Base-by-base conservation (phyloP, 2,329 filamentous ascomycete species). In the Fonsecaea pugnacius region DNA sequence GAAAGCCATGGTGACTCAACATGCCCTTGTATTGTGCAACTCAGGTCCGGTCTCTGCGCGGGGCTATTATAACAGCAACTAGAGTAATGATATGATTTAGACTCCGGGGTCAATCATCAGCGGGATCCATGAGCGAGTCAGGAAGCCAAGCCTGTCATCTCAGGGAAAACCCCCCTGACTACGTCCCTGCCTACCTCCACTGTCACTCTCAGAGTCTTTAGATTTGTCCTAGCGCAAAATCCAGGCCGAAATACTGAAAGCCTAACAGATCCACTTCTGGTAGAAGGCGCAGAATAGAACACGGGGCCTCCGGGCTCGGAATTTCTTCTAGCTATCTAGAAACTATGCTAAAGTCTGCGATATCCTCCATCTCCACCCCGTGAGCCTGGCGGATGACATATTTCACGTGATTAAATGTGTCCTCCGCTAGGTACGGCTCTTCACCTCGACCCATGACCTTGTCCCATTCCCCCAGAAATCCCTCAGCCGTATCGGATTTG, bases 321-420 rank as follows among this genome's bases (percentile, higher is more conserved):
- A 48, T 6, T 12, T n/a, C 14, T 40, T 1, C 16, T 40, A 1
- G 1, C 14, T 16, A 40, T 40, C 36, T n/a, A 40, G 36, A 16
- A 16, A 40, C 36, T 3, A 40, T 40, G 46, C 60, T 46, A 58
- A 65, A 65, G 5, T 61, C 59, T 36, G 63, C n/a, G 27, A 65
- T 62, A 55, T 65, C 63, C 36, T 62, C 54, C 63, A 65, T 65
- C 30, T 65, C 63, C n/a, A 40, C 33, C 1, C 63, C 63, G 35
- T 62, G 43, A 21, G 59, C 63, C n/a, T 62, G 51, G 4, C 63
- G 58, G 21, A 65, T 54, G 24, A 58, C 33, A 62, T 62, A 65
- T 43, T 65, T 62, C 30, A 65, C 63, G 8, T 65, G 63, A 36
- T 62, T 58, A 1, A 65, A 4, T 1, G 63, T 65, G 35, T 46